Percentiles rank a stretch among this genome's conserved stretches.
Evolutionary conservation across 139 green algal genomes (phyloP).

Genomic region (Eudorina sp.): DNA sequence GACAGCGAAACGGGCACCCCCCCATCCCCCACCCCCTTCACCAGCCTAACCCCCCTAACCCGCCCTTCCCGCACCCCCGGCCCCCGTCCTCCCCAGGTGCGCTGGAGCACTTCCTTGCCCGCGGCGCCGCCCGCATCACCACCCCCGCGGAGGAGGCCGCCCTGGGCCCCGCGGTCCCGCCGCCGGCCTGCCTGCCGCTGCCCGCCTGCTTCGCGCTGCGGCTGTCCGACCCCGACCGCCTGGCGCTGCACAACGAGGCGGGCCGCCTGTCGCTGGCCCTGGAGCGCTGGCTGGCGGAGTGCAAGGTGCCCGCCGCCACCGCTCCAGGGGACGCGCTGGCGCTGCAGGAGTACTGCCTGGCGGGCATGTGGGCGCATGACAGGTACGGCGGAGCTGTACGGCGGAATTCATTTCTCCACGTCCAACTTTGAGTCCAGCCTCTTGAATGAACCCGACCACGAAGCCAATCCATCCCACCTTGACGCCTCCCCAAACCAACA

Average conservation of each 20-base stretch:
- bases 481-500: no score
- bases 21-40: not conserved
- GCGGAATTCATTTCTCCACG: no score
- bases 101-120: conserved; percentile 15
- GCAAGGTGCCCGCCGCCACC: not conserved
- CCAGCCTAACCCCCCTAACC: not conserved
- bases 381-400: no score
- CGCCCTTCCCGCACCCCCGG: not conserved
- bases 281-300: conserved; percentile 33
- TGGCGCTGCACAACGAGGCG: conserved; percentile 51
- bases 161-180: not conserved
- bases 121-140: conserved; percentile 6
- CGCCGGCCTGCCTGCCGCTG: not conserved
- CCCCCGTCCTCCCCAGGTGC: not conserved
- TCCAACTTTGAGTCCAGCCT: no score
- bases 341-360: conserved; percentile 30
- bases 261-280: conserved; percentile 20
- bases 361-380: conserved; percentile 53
- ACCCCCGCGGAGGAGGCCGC: not conserved
- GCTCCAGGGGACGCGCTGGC: conserved; percentile 35
- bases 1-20: no score
- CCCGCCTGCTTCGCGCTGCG: conserved; percentile 24
- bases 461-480: no score
- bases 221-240: conserved; percentile 43
- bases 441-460: no score